These are phyloP conservation scores for Neurospora crassa DNA, from an alignment of 2,329 filamentous ascomycete genomes.

Conservation along the genomic window DNA sequence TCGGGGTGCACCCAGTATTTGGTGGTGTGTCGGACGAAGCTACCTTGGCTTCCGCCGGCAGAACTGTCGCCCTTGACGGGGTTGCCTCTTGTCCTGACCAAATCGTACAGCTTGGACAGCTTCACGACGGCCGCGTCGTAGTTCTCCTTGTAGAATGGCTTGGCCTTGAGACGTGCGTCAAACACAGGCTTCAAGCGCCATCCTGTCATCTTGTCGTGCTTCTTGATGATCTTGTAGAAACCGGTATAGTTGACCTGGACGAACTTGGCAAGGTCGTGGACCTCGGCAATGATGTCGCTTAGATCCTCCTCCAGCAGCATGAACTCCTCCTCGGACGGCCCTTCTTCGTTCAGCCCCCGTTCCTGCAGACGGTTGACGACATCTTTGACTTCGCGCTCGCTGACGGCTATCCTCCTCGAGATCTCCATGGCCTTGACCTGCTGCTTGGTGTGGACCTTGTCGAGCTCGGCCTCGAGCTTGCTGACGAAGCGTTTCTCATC, in stretches of 20 bases:
- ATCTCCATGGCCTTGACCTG: slow-evolving; percentile 97
- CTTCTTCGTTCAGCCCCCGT: slow-evolving; percentile 45
- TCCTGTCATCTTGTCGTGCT: slow-evolving; percentile 94
- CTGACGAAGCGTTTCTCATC: slow-evolving; percentile 84
- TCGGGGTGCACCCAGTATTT: slow-evolving; percentile 99
- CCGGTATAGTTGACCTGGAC: slow-evolving; percentile 98
- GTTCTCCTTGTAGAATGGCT: slow-evolving; percentile 98
- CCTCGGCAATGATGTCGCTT: slow-evolving; percentile 96
- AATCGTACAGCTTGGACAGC: slow-evolving; percentile 88
- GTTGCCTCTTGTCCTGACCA: slow-evolving; percentile 86
- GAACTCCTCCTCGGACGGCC: slow-evolving; percentile 83
- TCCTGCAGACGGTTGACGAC: slow-evolving; percentile 69
- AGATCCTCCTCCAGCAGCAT: slow-evolving; percentile 87
- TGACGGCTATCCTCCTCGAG: slow-evolving; percentile 75
- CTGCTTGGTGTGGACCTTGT: slow-evolving; percentile 97
- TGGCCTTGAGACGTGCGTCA: slow-evolving; percentile 84
- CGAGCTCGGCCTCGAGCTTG: slow-evolving; percentile 81
- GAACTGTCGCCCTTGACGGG: slow-evolving; percentile 86
- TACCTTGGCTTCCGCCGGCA: slow-evolving; percentile 85
- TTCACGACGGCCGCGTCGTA: slow-evolving; percentile 94
- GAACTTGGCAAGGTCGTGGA: slow-evolving; percentile 96
- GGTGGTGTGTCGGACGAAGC: slow-evolving; percentile 92
- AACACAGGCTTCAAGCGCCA: slow-evolving; percentile 97
- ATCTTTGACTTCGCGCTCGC: slow-evolving; percentile 81
- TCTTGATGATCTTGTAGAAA: slow-evolving; percentile 99